Evolutionary conservation across 2,329 filamentous ascomycete genomes (phyloP), one percentile per base, ranked within the genome.

Genomic region (Ophiostoma montium): DNA sequence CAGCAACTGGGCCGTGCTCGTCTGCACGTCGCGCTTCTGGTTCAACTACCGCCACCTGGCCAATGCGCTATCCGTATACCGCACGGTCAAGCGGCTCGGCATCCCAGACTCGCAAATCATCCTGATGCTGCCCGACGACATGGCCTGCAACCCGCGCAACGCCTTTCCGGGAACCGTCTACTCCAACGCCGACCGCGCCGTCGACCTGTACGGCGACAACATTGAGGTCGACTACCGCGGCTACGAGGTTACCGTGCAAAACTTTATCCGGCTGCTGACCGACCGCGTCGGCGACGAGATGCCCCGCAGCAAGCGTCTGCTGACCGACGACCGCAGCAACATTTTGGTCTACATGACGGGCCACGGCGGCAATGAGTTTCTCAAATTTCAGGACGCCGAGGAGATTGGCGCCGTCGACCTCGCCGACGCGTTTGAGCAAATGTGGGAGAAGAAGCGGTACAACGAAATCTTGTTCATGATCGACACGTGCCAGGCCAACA

Each of bases 361-460:
- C 0, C 92, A 98, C 60, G 92, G 92, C 31, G 92, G 92, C 16
- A 95, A 96, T 63, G 89, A 95, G 67, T 98, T 98, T 59, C 68
- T 98, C 52, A 98, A 98, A 65, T 98, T 98, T 61, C 92, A 98
- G 65, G 92, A 98, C 59, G 86, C 88, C 7, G 92, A 98, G 65
- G 92, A 98, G 67, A 96, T 98, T 56, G 89, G 87, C 50, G 88
- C 88, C 0, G 95, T 94, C 63, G 92, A 98, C 67, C 70, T 98
- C 50, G 92, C 94, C 5, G 87, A 98, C 65, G 92, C 92, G 0
- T 96, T 98, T 63, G 88, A 94, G 66, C 90, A 98, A 71, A 98
- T 98, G 92, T 95, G 89, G 86, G 92, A 98, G 74, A 98, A 98
- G 79, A 94, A 94, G 70, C 82, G 92, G 62, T 98, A 96, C 66